Conservation (phyloP, 2,329 filamentous ascomycete species). For the Pseudofabraea citricarpa region DNA sequence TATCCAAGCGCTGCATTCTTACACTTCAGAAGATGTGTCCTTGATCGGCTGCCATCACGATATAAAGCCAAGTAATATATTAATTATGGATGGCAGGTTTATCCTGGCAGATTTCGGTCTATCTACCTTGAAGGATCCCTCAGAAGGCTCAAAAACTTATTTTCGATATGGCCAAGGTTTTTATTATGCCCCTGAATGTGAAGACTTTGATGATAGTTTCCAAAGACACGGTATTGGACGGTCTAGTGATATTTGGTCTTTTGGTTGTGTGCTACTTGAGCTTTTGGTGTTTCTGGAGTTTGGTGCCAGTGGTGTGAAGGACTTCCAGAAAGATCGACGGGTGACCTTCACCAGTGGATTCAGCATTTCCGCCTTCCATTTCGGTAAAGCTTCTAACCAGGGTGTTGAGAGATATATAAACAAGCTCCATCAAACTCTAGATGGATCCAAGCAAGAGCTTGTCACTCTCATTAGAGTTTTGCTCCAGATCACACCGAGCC, state of each 20-base stretch:
- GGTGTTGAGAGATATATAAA: too few species aligned
- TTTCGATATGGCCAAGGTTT: slow-evolving; percentile 8
- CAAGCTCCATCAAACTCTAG: too few species aligned
- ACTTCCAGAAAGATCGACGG: too few species aligned
- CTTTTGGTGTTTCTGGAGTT: slow-evolving; percentile 19
- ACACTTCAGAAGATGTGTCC: slow-evolving; percentile 10
- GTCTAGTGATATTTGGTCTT: slow-evolving; percentile 24
- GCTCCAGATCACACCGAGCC: too few species aligned
- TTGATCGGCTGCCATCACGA: slow-evolving; percentile 28
- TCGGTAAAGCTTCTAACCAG: too few species aligned
- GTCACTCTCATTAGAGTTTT: too few species aligned
- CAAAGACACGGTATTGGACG: slow-evolving; percentile 10
- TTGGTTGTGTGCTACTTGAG: slow-evolving; percentile 25
- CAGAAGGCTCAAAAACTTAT: slow-evolving; percentile 9
- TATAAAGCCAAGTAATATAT: slow-evolving; percentile 24
- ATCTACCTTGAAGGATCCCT: slow-evolving; percentile 12
- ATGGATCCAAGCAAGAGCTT: too few species aligned
- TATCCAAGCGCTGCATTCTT: slow-evolving; percentile 18
- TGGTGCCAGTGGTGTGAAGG: too few species aligned
- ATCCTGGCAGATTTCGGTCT: slow-evolving; percentile 27
- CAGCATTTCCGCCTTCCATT: too few species aligned
- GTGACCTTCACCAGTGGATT: too few species aligned
- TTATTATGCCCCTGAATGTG: slow-evolving; percentile 25
- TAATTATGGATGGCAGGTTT: slow-evolving; percentile 18
- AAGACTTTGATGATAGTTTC: slow-evolving; percentile 7